A percentile compares a stretch with the other conserved stretches of the same genome.
These are phyloP conservation scores for Tolypocladium album DNA, from an alignment of 2,329 filamentous ascomycete species.

Conservation along the genomic window DNA sequence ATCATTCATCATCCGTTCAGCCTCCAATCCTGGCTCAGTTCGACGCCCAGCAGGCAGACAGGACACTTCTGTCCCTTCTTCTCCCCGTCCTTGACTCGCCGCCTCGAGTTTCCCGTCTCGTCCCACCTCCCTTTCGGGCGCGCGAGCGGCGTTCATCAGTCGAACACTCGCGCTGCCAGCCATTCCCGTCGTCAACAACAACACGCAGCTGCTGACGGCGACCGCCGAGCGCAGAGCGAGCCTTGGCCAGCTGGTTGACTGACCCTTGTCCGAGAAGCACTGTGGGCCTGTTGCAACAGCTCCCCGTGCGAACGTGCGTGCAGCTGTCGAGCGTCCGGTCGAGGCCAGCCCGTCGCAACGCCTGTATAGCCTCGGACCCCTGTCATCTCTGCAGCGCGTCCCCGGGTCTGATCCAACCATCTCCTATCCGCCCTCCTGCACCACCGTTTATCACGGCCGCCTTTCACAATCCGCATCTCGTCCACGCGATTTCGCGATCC, in stretches of 20 bases:
- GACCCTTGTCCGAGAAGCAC: not conserved
- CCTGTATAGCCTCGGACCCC: not conserved
- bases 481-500: not conserved
- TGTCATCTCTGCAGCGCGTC: not conserved
- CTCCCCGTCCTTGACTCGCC: not conserved
- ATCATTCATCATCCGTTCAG: not conserved
- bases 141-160: not conserved
- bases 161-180: not conserved
- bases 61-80: not conserved
- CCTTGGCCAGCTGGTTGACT: not conserved
- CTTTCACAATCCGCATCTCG: not conserved
- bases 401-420: not conserved
- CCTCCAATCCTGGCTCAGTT: not conserved
- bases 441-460: not conserved
- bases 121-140: not conserved
- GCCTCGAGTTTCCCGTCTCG: not conserved
- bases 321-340: not conserved
- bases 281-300: not conserved
- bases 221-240: not conserved
- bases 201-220: not conserved
- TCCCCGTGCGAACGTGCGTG: not conserved
- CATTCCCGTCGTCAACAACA: not conserved
- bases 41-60: not conserved
- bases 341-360: not conserved
- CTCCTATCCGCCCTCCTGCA: not conserved